Evolutionary conservation across 2,329 filamentous ascomycete genomes (phyloP), one percentile per base, ranked within the genome.

Genomic region (Sclerotinia minor): DNA sequence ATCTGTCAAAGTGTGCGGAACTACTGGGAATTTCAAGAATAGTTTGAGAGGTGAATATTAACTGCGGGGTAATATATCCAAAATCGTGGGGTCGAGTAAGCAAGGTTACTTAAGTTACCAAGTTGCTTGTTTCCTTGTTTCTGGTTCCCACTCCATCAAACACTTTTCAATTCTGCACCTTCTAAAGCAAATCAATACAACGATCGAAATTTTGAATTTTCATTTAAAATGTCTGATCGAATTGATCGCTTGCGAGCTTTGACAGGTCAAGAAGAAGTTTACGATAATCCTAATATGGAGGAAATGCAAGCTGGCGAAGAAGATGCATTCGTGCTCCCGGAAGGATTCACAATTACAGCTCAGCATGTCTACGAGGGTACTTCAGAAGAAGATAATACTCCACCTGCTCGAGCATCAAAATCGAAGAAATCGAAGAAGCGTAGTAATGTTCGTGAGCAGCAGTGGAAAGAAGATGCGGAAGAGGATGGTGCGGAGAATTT

Each of bases 331-430:
- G 47, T n/a, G n/a, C 57, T 60, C 7, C 65, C 65, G 0, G 49
- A 63, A 38, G 50, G 41, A 49, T 67, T 45, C 57, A 63, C 32
- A 21, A 38, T 63, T 26, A 15, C 11, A 24, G 57, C 57, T n/a
- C 65, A 54, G 2, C 53, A 67, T 54, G 38, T 67, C 17, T 67
- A 63, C 17, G 57, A 67, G 26, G 65, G 65, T 17, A 50, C 57
- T 35, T 63, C 59, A 1, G 59, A 50, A 50, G 45, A 50, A 24
- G 59, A 63, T 26, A 19, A 63, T 21, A 26, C 59, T 24, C 32
- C 45, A 2, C 45, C 59, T 9, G 1, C 32, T 24, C 53, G 2
- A 24, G 6, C 7, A 50, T 2, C 7, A 26, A 52, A 21, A 5
- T 13, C 32, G 17, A 49, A 5, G 1, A 50, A 50, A 50, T 50